Conservation (phyloP, 2,329 filamentous ascomycete genomes). For the Aschersonia sp. region DNA sequence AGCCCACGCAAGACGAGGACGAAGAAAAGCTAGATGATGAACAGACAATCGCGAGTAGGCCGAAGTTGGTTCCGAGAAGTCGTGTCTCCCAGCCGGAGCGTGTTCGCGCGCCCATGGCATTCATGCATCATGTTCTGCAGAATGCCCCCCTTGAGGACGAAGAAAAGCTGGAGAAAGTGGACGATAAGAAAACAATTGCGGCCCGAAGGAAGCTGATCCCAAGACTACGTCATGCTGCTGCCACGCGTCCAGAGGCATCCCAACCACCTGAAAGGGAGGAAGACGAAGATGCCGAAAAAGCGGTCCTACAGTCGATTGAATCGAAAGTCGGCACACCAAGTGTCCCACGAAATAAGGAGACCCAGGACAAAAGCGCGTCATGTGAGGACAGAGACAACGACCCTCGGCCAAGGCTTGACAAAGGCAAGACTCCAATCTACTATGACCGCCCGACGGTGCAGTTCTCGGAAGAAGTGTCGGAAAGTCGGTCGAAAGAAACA, state of each 20-base stretch:
- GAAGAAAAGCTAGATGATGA: conserved; percentile 1
- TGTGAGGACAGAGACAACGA: neutral
- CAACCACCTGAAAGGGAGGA: neutral
- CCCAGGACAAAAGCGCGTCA: too few species aligned
- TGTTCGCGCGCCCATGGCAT: neutral
- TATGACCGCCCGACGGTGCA: neutral
- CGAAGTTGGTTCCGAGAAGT: conserved; percentile 1
- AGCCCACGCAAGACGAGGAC: neutral
- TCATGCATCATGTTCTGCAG: neutral
- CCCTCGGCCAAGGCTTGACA: neutral
- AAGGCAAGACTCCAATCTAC: neutral
- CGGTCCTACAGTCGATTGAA: neutral
- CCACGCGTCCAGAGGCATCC: neutral
- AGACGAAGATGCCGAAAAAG: neutral
- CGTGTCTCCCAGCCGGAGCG: neutral
- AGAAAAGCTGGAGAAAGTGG: neutral
- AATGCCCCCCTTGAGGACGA: neutral
- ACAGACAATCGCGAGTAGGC: neutral
- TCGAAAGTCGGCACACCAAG: too few species aligned
- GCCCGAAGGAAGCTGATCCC: neutral
- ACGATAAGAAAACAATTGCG: neutral
- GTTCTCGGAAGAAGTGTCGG: neutral
- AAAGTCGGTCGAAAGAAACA: neutral
- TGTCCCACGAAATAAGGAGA: too few species aligned
- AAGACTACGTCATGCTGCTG: neutral